Evolutionary conservation across 768 basidiomycete genomes (phyloP).

Genomic region (Mycena indigotica): DNA sequence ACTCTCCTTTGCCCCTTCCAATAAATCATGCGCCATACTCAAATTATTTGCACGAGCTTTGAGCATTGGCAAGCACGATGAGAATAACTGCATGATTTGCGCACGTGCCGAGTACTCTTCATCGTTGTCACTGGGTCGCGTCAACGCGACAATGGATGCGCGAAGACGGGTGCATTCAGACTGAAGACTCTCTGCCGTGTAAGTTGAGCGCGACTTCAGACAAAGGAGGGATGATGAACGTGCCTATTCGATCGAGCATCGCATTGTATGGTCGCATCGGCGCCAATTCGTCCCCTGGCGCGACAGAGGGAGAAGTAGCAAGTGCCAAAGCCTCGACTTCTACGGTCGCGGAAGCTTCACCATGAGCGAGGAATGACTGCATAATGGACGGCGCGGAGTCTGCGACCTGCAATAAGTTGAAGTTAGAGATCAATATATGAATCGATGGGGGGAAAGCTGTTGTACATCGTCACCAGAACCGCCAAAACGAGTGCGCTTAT

Average conservation of each 20-base stretch:
- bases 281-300: conserved; percentile 37
- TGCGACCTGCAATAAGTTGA: conserved; percentile 36
- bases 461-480: no score
- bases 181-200: conserved; percentile 27
- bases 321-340: conserved; percentile 49
- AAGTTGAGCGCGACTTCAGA: not conserved
- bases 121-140: conserved; percentile 8
- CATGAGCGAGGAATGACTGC: conserved; percentile 49
- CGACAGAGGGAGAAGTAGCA: conserved; percentile 32
- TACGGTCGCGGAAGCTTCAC: conserved; percentile 42
- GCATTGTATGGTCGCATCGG: conserved; percentile 44
- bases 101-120: conserved; percentile 34
- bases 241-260: conserved; percentile 47
- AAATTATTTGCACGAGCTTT: conserved; percentile 50
- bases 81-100: conserved; percentile 45
- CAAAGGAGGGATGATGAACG: conserved; percentile 1
- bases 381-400: conserved; percentile 51
- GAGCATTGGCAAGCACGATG: conserved; percentile 50
- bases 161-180: conserved; percentile 27
- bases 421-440: not conserved
- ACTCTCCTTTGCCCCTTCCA: conserved; percentile 54
- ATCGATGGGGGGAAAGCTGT: conserved; percentile 26
- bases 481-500: conserved; percentile 44
- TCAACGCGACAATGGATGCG: conserved; percentile 29
- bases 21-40: conserved; percentile 49